Conservation (phyloP, 441 rosid species). For the Syzygium malaccense region DNA sequence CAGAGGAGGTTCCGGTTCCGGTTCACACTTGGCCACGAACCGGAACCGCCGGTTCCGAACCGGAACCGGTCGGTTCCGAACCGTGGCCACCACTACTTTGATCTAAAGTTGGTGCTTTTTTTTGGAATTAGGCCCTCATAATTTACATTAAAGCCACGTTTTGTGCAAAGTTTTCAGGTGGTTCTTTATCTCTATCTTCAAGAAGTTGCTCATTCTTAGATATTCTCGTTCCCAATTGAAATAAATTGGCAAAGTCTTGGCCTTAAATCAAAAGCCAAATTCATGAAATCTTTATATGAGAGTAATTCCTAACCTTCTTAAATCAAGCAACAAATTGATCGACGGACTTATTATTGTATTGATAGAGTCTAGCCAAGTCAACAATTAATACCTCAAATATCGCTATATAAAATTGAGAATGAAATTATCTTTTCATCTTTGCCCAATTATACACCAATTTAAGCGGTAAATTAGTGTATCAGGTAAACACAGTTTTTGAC, state of each 20-base stretch:
- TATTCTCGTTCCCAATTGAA: not conserved
- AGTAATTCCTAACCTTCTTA: not conserved
- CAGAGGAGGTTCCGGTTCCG: no score
- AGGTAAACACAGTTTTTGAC: not conserved
- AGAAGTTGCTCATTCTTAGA: not conserved
- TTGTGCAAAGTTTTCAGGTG: not conserved
- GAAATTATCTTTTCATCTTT: not conserved
- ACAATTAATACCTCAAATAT: not conserved
- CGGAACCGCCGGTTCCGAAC: no score
- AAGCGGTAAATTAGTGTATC: not conserved
- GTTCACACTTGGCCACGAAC: no score
- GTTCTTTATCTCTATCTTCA: not conserved
- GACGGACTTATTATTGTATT: not conserved
- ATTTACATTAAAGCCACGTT: not conserved
- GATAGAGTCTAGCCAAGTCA: not conserved
- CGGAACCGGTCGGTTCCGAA: no score
- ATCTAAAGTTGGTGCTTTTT: no score
- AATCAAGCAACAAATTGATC: not conserved
- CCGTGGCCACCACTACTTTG: no score
- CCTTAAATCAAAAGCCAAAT: not conserved
- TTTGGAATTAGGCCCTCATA: not conserved
- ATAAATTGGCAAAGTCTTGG: not conserved
- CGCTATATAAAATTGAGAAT: not conserved
- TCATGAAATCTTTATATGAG: not conserved
- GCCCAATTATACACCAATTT: not conserved